Evolutionary conservation across 176 grass and related monocot genomes (phyloP).

Genomic region (Raddia distichophylla): DNA sequence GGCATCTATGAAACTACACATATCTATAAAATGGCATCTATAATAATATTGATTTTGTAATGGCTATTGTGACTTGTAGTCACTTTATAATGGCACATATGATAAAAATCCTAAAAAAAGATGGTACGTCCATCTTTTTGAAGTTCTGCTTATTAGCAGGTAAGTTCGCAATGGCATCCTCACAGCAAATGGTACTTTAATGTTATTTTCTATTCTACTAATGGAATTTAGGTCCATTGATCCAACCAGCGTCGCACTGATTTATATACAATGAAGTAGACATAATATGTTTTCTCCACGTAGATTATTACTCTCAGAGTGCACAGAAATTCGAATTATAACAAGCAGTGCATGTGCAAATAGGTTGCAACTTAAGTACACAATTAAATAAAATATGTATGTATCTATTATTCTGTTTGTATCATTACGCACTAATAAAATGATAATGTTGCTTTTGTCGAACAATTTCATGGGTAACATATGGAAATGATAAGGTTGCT

Average conservation of each 20-base stretch:
- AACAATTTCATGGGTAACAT: background rate
- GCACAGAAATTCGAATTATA: background rate
- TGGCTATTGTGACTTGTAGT: too few relatives aligned
- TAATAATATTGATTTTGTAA: too few relatives aligned
- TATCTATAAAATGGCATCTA: too few relatives aligned
- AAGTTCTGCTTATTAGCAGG: too few relatives aligned
- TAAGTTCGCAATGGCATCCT: too few relatives aligned
- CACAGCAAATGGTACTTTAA: too few relatives aligned
- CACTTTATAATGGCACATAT: too few relatives aligned
- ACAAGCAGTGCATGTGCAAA: background rate
- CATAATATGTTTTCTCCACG: background rate
- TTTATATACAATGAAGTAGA: conserved; percentile 4
- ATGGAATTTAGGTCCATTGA: background rate
- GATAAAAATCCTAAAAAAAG: too few relatives aligned
- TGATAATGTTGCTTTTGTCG: background rate
- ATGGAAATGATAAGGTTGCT: too few relatives aligned
- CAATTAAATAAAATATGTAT: background rate
- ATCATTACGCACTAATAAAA: background rate
- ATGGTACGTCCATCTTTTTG: too few relatives aligned
- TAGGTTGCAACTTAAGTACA: background rate
- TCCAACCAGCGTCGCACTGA: background rate
- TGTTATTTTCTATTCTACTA: too few relatives aligned
- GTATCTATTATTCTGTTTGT: background rate
- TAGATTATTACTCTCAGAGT: background rate
- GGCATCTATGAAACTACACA: too few relatives aligned